These are phyloP conservation scores for Chalara sp. DNA, from an alignment of 2,329 filamentous ascomycete species.

Conservation along the genomic window DNA sequence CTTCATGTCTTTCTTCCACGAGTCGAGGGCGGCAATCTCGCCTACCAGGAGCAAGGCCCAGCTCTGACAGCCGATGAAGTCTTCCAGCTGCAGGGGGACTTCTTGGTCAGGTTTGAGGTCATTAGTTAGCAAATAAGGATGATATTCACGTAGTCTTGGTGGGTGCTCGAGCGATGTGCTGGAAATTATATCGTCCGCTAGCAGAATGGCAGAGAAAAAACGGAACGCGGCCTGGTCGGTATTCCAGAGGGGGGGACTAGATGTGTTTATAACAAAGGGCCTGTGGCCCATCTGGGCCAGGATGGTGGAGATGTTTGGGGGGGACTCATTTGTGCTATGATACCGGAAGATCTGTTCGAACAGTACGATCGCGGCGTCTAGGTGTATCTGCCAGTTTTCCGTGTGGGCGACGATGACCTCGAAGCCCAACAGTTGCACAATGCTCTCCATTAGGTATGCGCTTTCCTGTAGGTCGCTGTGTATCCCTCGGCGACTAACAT, in stretches of 20 bases:
- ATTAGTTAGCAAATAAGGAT: conserved; percentile 30
- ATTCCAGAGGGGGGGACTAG: no score
- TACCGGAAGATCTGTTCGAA: conserved; percentile 32
- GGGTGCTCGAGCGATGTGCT: conserved; percentile 37
- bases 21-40: conserved; percentile 43
- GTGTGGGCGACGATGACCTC: conserved; percentile 40
- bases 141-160: conserved; percentile 36
- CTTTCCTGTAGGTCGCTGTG: background rate
- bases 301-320: conserved; percentile 13
- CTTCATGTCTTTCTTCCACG: conserved; percentile 47
- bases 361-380: conserved; percentile 40
- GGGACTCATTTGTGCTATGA: background rate
- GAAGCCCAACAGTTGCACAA: conserved; percentile 44
- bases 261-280: no score
- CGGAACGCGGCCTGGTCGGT: no score
- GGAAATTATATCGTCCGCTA: conserved; percentile 43
- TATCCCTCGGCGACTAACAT: background rate
- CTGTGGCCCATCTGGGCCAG: conserved; percentile 12
- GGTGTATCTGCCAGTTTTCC: conserved; percentile 41
- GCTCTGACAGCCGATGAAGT: conserved; percentile 48
- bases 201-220: conserved; percentile 42
- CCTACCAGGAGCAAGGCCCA: conserved; percentile 46
- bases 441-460: conserved; percentile 32
- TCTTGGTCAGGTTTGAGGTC: conserved; percentile 11
- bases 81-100: conserved; percentile 34